A percentile compares a stretch with the other conserved stretches of the same genome.
These are phyloP conservation scores for Aspergillus fijiensis DNA, from an alignment of 2,329 filamentous ascomycete species.

Conservation along the genomic window DNA sequence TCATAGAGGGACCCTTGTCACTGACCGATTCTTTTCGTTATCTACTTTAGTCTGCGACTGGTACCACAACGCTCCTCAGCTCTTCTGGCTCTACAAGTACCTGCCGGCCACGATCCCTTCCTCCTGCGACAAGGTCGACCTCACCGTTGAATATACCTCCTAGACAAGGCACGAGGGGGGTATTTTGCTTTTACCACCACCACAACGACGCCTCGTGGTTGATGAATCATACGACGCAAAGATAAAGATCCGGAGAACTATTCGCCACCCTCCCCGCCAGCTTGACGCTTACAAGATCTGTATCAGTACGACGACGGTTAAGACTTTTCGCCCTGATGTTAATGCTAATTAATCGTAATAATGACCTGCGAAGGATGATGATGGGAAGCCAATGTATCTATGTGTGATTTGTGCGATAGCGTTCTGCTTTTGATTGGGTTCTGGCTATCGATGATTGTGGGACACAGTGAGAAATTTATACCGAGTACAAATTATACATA, in stretches of 20 bases:
- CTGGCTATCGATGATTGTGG: not conserved
- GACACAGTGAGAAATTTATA: not conserved
- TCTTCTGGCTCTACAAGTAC: slow-evolving; percentile 37
- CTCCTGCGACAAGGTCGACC: slow-evolving; percentile 36
- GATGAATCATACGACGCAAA: slow-evolving; percentile 16
- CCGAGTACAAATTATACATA: not conserved
- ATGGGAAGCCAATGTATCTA: not conserved
- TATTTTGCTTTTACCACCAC: slow-evolving; percentile 2
- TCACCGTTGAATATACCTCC: slow-evolving; percentile 28
- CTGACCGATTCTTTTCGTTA: slow-evolving; percentile 1
- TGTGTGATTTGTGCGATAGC: not conserved
- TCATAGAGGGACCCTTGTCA: not conserved
- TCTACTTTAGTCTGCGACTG: slow-evolving; percentile 38
- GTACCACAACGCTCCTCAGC: slow-evolving; percentile 41
- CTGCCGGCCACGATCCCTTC: slow-evolving; percentile 26
- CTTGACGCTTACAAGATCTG: not conserved
- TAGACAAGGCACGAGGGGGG: slow-evolving; percentile 14
- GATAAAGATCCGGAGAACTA: slow-evolving; percentile 3
- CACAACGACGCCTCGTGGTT: slow-evolving; percentile 18
- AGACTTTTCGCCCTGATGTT: not conserved
- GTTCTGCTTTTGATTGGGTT: not conserved
- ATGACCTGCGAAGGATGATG: not conserved
- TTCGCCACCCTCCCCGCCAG: not conserved
- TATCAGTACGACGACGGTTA: slow-evolving; percentile 5
- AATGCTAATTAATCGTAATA: not conserved